Conservation (phyloP, 2,329 filamentous ascomycete genomes). For the Sclerotinia nivalis region DNA sequence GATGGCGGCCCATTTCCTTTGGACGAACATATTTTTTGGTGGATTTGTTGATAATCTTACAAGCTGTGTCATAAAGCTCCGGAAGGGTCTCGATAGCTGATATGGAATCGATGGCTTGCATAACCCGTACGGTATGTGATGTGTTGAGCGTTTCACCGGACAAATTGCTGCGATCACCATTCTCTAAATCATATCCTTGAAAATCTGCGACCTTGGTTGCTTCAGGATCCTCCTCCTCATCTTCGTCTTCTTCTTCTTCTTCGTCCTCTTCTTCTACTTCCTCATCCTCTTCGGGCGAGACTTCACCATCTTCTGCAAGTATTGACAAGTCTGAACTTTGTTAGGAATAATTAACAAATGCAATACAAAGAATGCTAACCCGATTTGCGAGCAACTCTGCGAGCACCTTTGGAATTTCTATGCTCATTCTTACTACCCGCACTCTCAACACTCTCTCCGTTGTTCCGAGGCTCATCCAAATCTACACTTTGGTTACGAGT, state of each 20-base stretch:
- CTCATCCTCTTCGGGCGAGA: slow-evolving; percentile 1
- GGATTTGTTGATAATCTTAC: slow-evolving; percentile 44
- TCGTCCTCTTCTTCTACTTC: slow-evolving; percentile 22
- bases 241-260: slow-evolving; percentile 18
- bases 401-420: background rate
- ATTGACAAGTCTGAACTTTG: slow-evolving; percentile 35
- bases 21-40: slow-evolving; percentile 34
- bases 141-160: slow-evolving; percentile 36
- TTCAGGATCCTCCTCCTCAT: slow-evolving; percentile 23
- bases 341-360: slow-evolving; percentile 20
- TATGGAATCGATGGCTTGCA: slow-evolving; percentile 40
- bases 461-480: slow-evolving; percentile 31
- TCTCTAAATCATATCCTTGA: background rate
- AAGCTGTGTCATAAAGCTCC: slow-evolving; percentile 42
- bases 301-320: slow-evolving; percentile 34
- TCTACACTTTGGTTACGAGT: slow-evolving; percentile 46
- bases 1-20: slow-evolving; percentile 35
- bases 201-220: slow-evolving; percentile 12
- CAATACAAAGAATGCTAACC: slow-evolving; percentile 23
- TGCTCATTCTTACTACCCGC: slow-evolving; percentile 29
- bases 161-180: slow-evolving; percentile 7
- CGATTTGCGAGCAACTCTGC: slow-evolving; percentile 24
- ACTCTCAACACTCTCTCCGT: slow-evolving; percentile 35
- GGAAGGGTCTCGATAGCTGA: slow-evolving; percentile 45
- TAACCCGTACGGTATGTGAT: slow-evolving; percentile 32